These are phyloP conservation scores for Solanum ossicruentum DNA, from an alignment of 257 asterid genomes.

Conservation along the genomic window DNA sequence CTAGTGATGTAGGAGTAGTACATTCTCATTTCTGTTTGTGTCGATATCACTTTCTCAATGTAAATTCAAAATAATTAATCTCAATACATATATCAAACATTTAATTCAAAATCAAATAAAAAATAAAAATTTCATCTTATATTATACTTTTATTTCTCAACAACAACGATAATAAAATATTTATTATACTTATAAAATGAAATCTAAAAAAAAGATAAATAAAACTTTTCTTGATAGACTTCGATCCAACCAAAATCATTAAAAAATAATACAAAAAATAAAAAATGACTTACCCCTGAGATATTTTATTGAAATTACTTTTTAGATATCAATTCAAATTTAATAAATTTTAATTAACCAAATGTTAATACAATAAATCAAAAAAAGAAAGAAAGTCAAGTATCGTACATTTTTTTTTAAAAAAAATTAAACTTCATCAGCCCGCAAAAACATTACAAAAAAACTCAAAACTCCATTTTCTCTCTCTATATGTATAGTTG, in stretches of 20 bases:
- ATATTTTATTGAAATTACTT: not conserved
- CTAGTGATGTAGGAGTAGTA: not conserved
- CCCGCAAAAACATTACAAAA: not conserved
- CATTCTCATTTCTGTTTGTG: too few relatives aligned
- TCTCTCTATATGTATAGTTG: not conserved
- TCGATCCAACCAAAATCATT: not conserved
- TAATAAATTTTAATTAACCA: rapidly evolving
- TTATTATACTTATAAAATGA: not conserved
- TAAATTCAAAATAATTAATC: too few relatives aligned
- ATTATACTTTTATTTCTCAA: too few relatives aligned
- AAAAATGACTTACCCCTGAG: not conserved
- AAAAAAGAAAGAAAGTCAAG: not conserved
- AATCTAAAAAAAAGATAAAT: too few relatives aligned
- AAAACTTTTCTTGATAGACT: too few relatives aligned
- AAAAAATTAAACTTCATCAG: not conserved
- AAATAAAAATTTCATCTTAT: too few relatives aligned
- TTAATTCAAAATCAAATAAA: too few relatives aligned
- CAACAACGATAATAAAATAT: too few relatives aligned
- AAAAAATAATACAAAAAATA: not conserved
- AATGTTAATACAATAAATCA: not conserved
- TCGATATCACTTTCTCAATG: not conserved
- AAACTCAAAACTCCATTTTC: not conserved
- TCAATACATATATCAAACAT: too few relatives aligned
- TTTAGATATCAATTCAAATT: rapidly evolving
- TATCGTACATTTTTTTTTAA: not conserved